phyloP scores from a whole-genome alignment of 1,139 yeast species.

The Geotrichum aggregatum region DNA sequence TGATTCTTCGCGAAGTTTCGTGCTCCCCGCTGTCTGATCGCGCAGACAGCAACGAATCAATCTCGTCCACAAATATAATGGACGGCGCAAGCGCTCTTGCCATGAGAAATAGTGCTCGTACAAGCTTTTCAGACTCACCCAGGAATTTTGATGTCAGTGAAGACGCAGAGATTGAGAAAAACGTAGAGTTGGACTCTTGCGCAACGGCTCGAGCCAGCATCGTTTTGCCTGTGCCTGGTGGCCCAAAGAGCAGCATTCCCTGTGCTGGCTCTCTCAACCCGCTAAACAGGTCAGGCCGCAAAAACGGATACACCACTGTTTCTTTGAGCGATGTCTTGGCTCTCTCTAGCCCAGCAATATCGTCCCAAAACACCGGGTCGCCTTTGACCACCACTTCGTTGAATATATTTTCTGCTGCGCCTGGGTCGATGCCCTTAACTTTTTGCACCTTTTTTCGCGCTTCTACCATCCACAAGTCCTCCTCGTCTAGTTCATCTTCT shows the following conservation, averaged over 20 bases:
- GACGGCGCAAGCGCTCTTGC: constrained; percentile 89
- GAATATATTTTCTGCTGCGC: constrained; percentile 76
- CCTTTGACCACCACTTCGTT: constrained; percentile 92
- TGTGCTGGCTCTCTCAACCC: constrained; percentile 94
- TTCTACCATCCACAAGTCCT: constrained; percentile 33
- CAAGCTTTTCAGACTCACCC: constrained; percentile 93
- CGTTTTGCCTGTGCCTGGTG: constrained; percentile 98
- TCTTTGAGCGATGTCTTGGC: constrained; percentile 90
- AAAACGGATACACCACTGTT: constrained; percentile 93
- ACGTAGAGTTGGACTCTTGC: constrained; percentile 90
- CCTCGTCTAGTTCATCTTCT: constrained; percentile 23
- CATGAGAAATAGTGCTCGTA: constrained; percentile 77
- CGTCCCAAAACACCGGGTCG: constrained; percentile 95
- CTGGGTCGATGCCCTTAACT: constrained; percentile 50
- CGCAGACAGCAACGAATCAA: constrained; percentile 82
- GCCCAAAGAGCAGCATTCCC: constrained; percentile 94
- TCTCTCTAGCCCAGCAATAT: constrained; percentile 86
- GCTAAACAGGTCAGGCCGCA: constrained; percentile 85
- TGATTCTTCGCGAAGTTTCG: constrained; percentile 86
- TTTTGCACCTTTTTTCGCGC: constrained; percentile 31
- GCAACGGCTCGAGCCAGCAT: constrained; percentile 98
- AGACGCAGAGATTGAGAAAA: constrained; percentile 88
- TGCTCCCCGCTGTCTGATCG: constrained; percentile 82
- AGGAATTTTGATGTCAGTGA: constrained; percentile 80
- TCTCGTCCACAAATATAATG: constrained; percentile 93